Percentiles rank a stretch among this genome's conserved stretches.
Conservation (phyloP, 495 filamentous ascomycete genomes). For the Daldinia concentrica region DNA sequence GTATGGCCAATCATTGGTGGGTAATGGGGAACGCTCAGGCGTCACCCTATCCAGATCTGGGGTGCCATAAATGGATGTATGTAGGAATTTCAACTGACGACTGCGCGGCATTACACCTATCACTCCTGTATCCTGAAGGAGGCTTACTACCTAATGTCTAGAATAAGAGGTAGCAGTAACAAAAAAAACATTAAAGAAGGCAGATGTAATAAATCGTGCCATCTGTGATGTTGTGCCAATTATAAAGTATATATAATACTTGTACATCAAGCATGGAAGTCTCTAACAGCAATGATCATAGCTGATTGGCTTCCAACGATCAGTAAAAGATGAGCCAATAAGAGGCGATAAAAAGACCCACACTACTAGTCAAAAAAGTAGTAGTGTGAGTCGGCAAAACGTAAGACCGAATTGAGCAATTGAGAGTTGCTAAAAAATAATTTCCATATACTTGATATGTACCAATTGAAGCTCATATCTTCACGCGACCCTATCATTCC, state of each 20-base stretch:
- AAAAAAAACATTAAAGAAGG: neutral
- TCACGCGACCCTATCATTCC: slow-evolving; percentile 9
- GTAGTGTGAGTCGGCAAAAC: slow-evolving; percentile 17
- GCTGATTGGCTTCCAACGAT: neutral
- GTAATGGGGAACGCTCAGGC: slow-evolving; percentile 9
- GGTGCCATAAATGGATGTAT: neutral
- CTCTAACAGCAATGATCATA: neutral
- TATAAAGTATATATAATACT: neutral
- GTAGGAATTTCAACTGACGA: neutral
- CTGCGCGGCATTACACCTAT: neutral
- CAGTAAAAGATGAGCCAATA: neutral
- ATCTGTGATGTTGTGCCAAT: neutral
- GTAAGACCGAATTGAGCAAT: slow-evolving; percentile 26
- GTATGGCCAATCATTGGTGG: slow-evolving; percentile 34
- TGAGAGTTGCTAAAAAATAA: slow-evolving; percentile 32
- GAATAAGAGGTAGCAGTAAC: neutral
- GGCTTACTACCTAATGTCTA: neutral
- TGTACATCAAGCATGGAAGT: neutral
- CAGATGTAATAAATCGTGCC: neutral
- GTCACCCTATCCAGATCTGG: slow-evolving; percentile 19
- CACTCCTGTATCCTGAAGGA: slow-evolving; percentile 16
- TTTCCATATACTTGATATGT: slow-evolving; percentile 41
- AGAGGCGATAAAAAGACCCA: neutral
- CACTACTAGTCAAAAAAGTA: neutral
- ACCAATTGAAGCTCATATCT: slow-evolving; percentile 39